phyloP scores from a whole-genome alignment of 371 early-diverging fungal species.

The Mortierella sp. region DNA sequence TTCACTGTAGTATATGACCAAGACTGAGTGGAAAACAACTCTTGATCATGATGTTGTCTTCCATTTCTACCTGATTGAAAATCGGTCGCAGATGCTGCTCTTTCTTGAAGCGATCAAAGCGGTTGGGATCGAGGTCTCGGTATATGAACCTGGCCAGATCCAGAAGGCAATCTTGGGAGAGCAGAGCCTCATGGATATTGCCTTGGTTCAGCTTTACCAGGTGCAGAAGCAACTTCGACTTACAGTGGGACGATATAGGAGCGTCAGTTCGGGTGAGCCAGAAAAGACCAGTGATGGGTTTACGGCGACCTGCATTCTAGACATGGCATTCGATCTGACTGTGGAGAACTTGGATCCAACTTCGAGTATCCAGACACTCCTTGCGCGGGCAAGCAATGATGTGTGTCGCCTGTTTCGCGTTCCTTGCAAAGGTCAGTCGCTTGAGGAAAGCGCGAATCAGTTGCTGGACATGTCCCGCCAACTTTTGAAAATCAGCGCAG shows the following conservation, averaged over 20 bases:
- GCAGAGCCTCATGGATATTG: neutral
- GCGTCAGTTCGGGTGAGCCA: neutral
- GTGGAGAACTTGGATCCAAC: neutral
- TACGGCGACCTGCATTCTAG: neutral
- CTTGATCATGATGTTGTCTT: constrained; percentile 23
- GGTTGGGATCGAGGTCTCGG: neutral
- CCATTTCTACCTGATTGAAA: constrained; percentile 14
- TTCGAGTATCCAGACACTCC: constrained; percentile 3
- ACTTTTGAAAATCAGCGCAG: constrained; percentile 3
- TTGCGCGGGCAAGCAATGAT: neutral
- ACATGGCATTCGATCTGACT: neutral
- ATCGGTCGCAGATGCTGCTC: constrained; percentile 12
- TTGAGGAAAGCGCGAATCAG: neutral
- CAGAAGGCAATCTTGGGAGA: constrained; percentile 7
- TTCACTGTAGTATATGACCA: constrained; percentile 26
- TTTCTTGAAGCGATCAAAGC: constrained; percentile 22
- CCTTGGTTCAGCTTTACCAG: neutral
- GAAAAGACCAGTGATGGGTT: neutral
- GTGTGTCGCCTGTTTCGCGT: neutral
- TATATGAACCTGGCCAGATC: constrained; percentile 1
- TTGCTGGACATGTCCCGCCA: constrained; percentile 1
- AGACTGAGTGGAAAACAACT: constrained; percentile 9
- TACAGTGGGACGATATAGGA: neutral
- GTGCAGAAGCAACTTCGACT: neutral
- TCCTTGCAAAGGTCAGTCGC: neutral